A percentile compares a stretch with the other conserved stretches of the same genome.
Evolutionary conservation across 192 early-diverging fungal species (phyloP).

Genomic region (Radiomyces spectabilis): DNA sequence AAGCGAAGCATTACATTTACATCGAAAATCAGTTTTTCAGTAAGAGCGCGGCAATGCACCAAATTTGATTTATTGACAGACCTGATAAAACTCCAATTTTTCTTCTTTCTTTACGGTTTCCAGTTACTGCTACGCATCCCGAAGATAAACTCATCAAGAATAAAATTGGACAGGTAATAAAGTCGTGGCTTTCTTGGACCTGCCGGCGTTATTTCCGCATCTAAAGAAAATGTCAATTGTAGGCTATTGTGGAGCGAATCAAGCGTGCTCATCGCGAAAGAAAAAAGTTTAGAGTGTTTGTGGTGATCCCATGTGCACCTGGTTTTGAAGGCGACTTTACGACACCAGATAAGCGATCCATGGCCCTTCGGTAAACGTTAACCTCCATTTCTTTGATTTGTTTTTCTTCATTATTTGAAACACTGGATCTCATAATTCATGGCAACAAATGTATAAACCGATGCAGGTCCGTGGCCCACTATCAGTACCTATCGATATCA

Average conservation of each 20-base stretch:
- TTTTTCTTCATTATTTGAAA: neutral
- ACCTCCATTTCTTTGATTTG: neutral
- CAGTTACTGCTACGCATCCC: slow-evolving; percentile 41
- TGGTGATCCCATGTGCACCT: slow-evolving; percentile 78
- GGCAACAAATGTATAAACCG: neutral
- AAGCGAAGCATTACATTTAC: slow-evolving; percentile 86
- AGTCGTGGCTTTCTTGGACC: neutral
- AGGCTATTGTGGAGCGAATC: slow-evolving; percentile 68
- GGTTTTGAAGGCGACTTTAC: slow-evolving; percentile 77
- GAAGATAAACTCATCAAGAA: slow-evolving; percentile 37
- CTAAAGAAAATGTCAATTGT: neutral
- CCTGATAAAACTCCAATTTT: neutral
- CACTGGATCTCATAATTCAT: neutral
- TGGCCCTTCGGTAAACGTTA: slow-evolving; percentile 14
- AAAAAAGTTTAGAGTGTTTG: slow-evolving; percentile 66
- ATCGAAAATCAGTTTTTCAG: slow-evolving; percentile 95
- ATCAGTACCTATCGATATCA: slow-evolving; percentile 69
- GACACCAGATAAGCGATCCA: slow-evolving; percentile 15
- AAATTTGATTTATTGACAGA: too few relatives aligned
- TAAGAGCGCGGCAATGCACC: too few relatives aligned
- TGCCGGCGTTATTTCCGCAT: too few relatives aligned
- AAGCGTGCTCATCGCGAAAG: slow-evolving; percentile 57
- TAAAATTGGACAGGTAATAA: slow-evolving; percentile 31
- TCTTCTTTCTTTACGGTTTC: neutral
- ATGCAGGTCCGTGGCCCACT: slow-evolving; percentile 64